phyloP scores from a whole-genome alignment of 2,329 filamentous ascomycete species.

The Phoma sp. region DNA sequence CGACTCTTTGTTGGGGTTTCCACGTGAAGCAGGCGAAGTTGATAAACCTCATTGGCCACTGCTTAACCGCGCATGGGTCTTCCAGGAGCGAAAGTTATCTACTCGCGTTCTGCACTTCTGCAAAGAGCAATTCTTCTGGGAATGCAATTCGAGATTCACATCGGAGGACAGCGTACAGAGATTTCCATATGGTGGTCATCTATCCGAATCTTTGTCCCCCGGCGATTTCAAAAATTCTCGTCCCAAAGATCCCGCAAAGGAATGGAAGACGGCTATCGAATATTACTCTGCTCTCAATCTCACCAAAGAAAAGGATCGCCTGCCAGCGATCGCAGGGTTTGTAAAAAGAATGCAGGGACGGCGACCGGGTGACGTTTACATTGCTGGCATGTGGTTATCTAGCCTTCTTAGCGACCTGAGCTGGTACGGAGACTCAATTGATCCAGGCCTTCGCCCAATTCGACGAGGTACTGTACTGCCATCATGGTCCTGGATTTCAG shows the following conservation, averaged over 20 bases:
- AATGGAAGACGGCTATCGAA: neutral
- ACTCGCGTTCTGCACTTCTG: neutral
- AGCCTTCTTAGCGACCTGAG: neutral
- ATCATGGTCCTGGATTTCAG: too few species aligned
- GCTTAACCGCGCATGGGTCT: constrained; percentile 2
- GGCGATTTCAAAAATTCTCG: too few species aligned
- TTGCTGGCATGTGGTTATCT: neutral
- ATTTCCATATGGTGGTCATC: neutral
- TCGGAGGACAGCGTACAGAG: constrained; percentile 1
- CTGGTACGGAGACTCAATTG: neutral
- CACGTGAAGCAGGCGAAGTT: neutral
- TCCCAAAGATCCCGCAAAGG: too few species aligned
- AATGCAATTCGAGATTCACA: neutral
- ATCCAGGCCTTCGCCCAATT: too few species aligned
- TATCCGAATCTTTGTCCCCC: neutral
- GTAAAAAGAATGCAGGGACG: neutral
- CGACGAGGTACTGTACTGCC: too few species aligned
- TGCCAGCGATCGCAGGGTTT: neutral
- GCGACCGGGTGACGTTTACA: neutral
- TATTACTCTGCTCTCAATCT: neutral
- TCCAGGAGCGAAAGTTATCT: neutral
- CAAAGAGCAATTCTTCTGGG: neutral
- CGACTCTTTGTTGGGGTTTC: neutral
- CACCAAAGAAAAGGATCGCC: neutral
- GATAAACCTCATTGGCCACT: too few species aligned